Evolutionary conservation across 805 yeast species (phyloP).

Genomic region (Ogataea methylovora): DNA sequence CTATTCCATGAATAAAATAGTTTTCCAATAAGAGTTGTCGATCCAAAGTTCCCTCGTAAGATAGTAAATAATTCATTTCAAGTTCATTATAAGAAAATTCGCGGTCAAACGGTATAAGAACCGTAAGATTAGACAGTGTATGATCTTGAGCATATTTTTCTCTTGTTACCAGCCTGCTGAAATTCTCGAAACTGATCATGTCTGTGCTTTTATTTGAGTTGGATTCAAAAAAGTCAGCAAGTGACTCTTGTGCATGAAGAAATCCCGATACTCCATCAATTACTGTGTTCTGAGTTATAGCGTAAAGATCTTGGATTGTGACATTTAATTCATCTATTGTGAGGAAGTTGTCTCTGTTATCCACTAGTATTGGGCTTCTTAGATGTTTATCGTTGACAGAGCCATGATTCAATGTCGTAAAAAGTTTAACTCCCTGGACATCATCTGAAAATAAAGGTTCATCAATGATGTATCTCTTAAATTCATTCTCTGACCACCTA

Average conservation of each 20-base stretch:
- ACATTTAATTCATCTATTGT: constrained; percentile 40
- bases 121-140: constrained; percentile 29
- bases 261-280: constrained; percentile 56
- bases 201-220: constrained; percentile 7
- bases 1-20: constrained; percentile 31
- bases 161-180: constrained; percentile 12
- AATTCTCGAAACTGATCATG: constrained; percentile 4
- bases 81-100: constrained; percentile 30
- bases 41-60: constrained; percentile 24
- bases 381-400: constrained; percentile 12
- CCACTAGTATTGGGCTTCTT: constrained; percentile 25
- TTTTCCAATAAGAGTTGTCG: constrained; percentile 20
- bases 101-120: constrained; percentile 36
- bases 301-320: constrained; percentile 48
- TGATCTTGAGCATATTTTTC: constrained; percentile 12
- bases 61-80: constrained; percentile 36
- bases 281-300: constrained; percentile 55
- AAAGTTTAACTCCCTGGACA: constrained; percentile 20
- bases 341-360: constrained; percentile 21
- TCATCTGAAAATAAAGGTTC: constrained; percentile 21
- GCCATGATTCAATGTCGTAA: constrained; percentile 16
- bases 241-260: constrained; percentile 29
- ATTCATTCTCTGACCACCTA: constrained; percentile 8
- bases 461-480: constrained; percentile 28
- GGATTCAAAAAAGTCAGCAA: constrained; percentile 28